A percentile compares a stretch with the other conserved stretches of the same genome.
Evolutionary conservation across 2,329 filamentous ascomycete genomes (phyloP).

Genomic region (Cladosporium austrohemisphaericum): DNA sequence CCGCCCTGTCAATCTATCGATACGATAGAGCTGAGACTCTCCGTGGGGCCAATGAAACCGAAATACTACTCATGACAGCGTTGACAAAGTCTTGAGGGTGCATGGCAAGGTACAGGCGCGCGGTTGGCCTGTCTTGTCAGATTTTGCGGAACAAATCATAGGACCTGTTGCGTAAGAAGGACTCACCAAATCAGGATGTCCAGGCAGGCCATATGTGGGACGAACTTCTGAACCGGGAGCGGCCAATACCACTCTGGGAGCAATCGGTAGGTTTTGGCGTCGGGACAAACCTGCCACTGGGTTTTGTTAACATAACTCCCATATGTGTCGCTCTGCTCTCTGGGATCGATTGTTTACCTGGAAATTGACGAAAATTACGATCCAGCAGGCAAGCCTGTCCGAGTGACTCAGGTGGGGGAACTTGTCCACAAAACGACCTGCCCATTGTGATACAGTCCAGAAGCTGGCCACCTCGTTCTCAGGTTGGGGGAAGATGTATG

Average conservation of each 20-base stretch:
- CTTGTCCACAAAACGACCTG: background rate
- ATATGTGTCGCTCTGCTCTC: background rate
- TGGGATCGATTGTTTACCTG: background rate
- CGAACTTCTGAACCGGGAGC: background rate
- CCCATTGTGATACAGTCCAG: background rate
- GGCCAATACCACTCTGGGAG: background rate
- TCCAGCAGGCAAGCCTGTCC: slow-evolving; percentile 1
- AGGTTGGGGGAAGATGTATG: background rate
- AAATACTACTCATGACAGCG: background rate
- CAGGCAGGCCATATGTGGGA: background rate
- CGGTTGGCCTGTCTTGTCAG: background rate
- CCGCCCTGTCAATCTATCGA: background rate
- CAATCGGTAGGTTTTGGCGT: background rate
- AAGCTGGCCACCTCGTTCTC: background rate
- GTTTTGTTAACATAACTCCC: background rate
- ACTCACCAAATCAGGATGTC: background rate
- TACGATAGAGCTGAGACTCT: background rate
- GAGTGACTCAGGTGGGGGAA: background rate
- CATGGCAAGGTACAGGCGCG: background rate
- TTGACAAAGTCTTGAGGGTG: slow-evolving; percentile 1
- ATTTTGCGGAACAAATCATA: background rate
- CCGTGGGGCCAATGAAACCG: background rate
- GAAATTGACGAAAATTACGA: background rate
- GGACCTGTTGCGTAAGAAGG: background rate
- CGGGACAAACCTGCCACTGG: background rate